Conservation (phyloP, 2,329 filamentous ascomycete genomes). For the Pseudogymnoascus pannorum region DNA sequence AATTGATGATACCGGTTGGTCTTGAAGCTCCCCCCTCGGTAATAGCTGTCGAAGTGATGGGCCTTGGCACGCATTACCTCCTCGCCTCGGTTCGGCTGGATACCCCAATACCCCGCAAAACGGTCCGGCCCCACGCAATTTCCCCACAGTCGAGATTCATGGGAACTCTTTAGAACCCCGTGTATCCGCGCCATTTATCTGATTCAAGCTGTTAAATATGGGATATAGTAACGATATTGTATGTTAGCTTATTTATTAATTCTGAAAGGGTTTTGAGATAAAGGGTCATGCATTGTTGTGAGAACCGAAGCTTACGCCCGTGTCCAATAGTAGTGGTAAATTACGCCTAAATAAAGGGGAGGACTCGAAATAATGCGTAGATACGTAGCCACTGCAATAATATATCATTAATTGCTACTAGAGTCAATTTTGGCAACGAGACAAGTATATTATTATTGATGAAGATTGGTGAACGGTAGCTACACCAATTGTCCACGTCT, state of each 20-base stretch:
- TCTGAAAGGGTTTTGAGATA: background rate
- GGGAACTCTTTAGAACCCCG: background rate
- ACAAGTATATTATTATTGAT: background rate
- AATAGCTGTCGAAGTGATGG: slow-evolving; percentile 1
- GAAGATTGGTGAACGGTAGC: background rate
- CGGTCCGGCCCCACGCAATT: slow-evolving; percentile 3
- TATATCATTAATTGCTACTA: background rate
- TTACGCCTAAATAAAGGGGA: background rate
- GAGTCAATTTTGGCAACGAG: background rate
- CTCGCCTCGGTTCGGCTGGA: slow-evolving; percentile 2
- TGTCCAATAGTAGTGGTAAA: background rate
- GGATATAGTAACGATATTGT: background rate
- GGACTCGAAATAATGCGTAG: background rate
- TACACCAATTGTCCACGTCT: background rate
- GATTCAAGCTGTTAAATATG: background rate
- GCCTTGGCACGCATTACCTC: background rate
- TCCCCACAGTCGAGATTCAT: background rate
- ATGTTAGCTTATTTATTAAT: background rate
- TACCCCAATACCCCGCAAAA: slow-evolving; percentile 7
- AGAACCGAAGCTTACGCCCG: background rate
- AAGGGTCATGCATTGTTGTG: background rate
- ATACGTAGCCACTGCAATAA: background rate
- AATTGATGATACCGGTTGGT: background rate
- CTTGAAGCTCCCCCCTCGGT: background rate
- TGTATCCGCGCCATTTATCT: background rate